These are phyloP conservation scores for Trichoderma semiorbis DNA, from an alignment of 2,329 filamentous ascomycete species.

Conservation along the genomic window DNA sequence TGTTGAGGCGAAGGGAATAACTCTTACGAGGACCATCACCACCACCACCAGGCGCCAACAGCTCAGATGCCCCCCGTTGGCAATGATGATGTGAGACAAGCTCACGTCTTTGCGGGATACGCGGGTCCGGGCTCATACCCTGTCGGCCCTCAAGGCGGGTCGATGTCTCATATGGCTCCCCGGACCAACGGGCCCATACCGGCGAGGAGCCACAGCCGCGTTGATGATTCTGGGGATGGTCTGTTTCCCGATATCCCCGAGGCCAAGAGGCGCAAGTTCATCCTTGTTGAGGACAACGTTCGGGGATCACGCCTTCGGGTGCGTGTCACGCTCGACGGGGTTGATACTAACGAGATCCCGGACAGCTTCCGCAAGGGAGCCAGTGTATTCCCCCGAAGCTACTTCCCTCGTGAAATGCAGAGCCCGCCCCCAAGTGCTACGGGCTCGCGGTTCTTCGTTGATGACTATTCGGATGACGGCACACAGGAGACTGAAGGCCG, in stretches of 20 bases:
- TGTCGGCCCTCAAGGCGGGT: conserved; percentile 45
- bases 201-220: conserved; percentile 36
- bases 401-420: conserved; percentile 92
- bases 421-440: conserved; percentile 73
- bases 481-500: conserved; percentile 51
- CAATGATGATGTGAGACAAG: conserved; percentile 64
- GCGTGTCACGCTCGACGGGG: conserved; percentile 85
- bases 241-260: conserved; percentile 88
- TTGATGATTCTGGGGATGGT: conserved; percentile 60
- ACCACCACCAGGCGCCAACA: conserved; percentile 61
- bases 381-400: conserved; percentile 85
- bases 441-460: conserved; percentile 70
- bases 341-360: conserved; percentile 93
- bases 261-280: conserved; percentile 92
- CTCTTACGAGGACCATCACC: conserved; percentile 64
- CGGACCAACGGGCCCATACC: conserved; percentile 35
- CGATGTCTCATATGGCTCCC: conserved; percentile 60
- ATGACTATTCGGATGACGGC: conserved; percentile 57
- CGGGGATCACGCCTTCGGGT: conserved; percentile 79
- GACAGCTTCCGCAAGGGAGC: conserved; percentile 90
- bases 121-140: conserved; percentile 55
- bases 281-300: conserved; percentile 86
- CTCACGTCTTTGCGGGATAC: conserved; percentile 72
- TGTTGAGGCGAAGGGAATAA: conserved; percentile 56
- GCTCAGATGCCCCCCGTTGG: conserved; percentile 48